Conservation (phyloP, 2,329 filamentous ascomycete genomes). For the Cordyceps pruinosa region DNA sequence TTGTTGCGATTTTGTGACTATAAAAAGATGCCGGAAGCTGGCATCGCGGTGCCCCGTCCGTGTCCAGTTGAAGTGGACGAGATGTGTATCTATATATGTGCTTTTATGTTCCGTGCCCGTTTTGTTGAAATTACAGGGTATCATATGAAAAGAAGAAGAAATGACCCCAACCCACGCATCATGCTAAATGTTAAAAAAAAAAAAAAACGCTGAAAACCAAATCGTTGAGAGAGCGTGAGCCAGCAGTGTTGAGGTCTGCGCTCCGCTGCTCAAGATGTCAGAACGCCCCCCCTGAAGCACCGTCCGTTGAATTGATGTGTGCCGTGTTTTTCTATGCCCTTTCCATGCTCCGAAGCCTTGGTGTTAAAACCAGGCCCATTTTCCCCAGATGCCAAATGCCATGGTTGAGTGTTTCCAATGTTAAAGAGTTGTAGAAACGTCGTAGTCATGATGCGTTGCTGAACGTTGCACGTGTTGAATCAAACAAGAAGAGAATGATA, state of each 20-base stretch:
- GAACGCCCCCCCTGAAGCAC: slow-evolving; percentile 14
- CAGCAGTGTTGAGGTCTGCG: slow-evolving; percentile 27
- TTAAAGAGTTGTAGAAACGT: slow-evolving; percentile 1
- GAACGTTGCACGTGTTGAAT: not conserved
- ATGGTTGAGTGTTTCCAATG: not conserved
- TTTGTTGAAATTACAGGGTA: slow-evolving; percentile 31
- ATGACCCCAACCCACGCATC: slow-evolving; percentile 1
- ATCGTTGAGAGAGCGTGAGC: not conserved
- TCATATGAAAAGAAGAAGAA: slow-evolving; percentile 20
- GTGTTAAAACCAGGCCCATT: slow-evolving; percentile 13
- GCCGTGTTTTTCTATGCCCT: not conserved
- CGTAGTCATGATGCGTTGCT: slow-evolving; percentile 5
- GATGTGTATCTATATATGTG: slow-evolving; percentile 9
- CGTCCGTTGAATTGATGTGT: slow-evolving; percentile 21
- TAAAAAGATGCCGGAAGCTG: not conserved
- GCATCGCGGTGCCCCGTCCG: slow-evolving; percentile 6
- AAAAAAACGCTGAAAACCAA: slow-evolving; percentile 16
- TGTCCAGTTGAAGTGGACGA: slow-evolving; percentile 26
- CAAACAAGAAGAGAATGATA: slow-evolving; percentile 7
- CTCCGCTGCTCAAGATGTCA: slow-evolving; percentile 13
- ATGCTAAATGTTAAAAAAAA: slow-evolving; percentile 20
- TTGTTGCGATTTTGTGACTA: too few species aligned
- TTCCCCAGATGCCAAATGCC: not conserved
- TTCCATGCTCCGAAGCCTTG: not conserved
- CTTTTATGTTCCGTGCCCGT: slow-evolving; percentile 14